Base-by-base conservation (phyloP, 495 filamentous ascomycete species). In the Evansstolkia leycettana region DNA sequence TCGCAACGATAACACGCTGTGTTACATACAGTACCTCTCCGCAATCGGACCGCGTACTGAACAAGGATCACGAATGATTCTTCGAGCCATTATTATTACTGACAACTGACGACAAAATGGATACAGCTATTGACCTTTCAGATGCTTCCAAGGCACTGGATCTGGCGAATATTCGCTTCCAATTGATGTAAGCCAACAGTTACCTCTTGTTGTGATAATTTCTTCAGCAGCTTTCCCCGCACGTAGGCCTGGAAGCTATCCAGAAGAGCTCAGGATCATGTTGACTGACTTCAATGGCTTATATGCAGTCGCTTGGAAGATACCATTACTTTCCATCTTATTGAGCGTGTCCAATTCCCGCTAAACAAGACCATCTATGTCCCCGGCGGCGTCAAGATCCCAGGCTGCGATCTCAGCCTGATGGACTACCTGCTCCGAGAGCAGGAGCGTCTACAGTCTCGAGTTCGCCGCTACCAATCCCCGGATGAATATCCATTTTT, bases 401-500 rank as follows among this genome's bases (percentile, higher is more conserved):
- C 87, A n/a, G 59, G 65, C 46, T 65, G 65, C 46, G 47, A 68
- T 23, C 70, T 89, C 18, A 84, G 80, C 58, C 84, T 99, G 52
- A 75, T 92, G 51, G 90, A 96, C 65, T 99, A 86, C 78, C 78
- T 93, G 50, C 78, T 99, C 14, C 65, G 69, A 43, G 80, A 92
- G 57, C 82, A 93, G 51, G 92, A 99, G 58, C 75, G 73, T 15
- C 62, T 99, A 1, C 87, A 95, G 45, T 94, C 87, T n/a, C 74
- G 84, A 13, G 82, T 99, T 40, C 87, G 92, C 39, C 87, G 92
- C 51, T 99, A 84, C 66, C 75, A 96, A 55, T 81, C 86, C 7
- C 92, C 90, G 8, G 92, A 99, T 64, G 90, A 99, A 62, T 90
- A 95, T 58, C 82, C 92, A 9, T 99, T 95, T 77, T 99, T 95